Percentiles rank a stretch among this genome's conserved stretches.
These are phyloP conservation scores for Aspergillus ostianus DNA, from an alignment of 495 filamentous ascomycete species.

Conservation along the genomic window DNA sequence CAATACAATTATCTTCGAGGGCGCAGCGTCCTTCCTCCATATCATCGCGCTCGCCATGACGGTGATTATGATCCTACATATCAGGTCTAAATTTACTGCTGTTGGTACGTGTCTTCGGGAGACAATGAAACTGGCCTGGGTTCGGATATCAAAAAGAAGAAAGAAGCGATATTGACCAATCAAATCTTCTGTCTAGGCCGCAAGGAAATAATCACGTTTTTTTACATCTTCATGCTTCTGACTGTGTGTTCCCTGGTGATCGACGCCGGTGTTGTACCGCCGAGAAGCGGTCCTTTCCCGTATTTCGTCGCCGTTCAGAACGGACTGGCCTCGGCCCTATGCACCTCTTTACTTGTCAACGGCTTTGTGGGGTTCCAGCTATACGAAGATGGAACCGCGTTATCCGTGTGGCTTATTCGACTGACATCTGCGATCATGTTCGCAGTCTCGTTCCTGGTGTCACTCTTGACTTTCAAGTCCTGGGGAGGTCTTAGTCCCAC, in stretches of 20 bases:
- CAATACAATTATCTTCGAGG: constrained; percentile 98
- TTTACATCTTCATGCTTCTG: constrained; percentile 91
- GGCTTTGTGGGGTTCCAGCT: constrained; percentile 98
- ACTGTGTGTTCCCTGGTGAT: constrained; percentile 87
- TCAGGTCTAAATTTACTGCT: constrained; percentile 96
- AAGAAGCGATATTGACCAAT: constrained; percentile 5
- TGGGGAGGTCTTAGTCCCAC: constrained; percentile 84
- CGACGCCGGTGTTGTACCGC: constrained; percentile 89
- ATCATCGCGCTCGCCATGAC: constrained; percentile 91
- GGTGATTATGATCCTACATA: constrained; percentile 93
- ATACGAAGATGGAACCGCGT: constrained; percentile 95
- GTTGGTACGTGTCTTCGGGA: constrained; percentile 67
- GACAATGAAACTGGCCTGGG: not conserved
- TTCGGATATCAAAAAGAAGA: not conserved
- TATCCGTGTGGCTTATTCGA: constrained; percentile 92
- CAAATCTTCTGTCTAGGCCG: constrained; percentile 58
- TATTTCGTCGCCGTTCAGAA: constrained; percentile 90
- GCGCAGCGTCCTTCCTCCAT: constrained; percentile 86
- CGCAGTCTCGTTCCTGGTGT: constrained; percentile 79
- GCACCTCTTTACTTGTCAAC: constrained; percentile 89
- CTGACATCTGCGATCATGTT: constrained; percentile 77
- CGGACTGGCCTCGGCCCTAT: constrained; percentile 85
- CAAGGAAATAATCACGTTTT: constrained; percentile 97
- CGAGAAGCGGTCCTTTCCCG: constrained; percentile 72
- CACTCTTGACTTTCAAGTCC: constrained; percentile 88